These are phyloP conservation scores for Bombardia bombarda DNA, from an alignment of 495 filamentous ascomycete species.

Conservation along the genomic window DNA sequence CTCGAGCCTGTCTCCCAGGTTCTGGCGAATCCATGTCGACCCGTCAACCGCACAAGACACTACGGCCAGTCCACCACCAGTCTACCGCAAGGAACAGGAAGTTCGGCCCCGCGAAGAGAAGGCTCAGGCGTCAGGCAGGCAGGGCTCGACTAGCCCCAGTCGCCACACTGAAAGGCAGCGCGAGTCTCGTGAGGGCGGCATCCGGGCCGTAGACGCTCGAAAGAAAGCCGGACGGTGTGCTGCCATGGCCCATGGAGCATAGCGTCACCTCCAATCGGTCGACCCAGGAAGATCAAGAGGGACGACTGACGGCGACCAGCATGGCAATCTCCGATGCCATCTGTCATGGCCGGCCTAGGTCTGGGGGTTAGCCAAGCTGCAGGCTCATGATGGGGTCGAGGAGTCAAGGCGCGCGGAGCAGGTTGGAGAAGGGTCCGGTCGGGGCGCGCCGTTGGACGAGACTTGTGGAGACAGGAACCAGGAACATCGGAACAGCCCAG, in stretches of 20 bases:
- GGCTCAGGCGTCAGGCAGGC: neutral
- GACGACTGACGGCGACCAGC: neutral
- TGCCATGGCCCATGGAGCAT: constrained; percentile 11
- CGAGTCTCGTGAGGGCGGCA: constrained; percentile 13
- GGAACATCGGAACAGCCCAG: constrained; percentile 9
- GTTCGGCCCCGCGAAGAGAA: constrained; percentile 11
- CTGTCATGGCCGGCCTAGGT: neutral
- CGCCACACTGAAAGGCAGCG: constrained; percentile 4
- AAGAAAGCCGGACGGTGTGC: constrained; percentile 4
- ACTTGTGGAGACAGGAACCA: constrained; percentile 1
- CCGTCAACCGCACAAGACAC: too few species aligned
- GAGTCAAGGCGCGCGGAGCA: too few species aligned
- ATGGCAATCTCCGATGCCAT: neutral
- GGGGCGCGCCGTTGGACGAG: neutral
- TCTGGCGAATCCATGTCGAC: too few species aligned
- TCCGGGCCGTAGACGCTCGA: constrained; percentile 20
- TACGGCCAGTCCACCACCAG: too few species aligned
- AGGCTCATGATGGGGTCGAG: constrained; percentile 4
- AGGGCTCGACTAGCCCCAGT: neutral
- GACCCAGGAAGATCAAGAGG: neutral
- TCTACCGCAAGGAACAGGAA: constrained; percentile 1
- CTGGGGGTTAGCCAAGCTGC: constrained; percentile 2
- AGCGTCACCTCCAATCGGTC: constrained; percentile 7
- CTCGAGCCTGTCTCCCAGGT: neutral
- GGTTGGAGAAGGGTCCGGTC: constrained; percentile 2